A percentile compares a stretch with the other conserved stretches of the same genome.
phyloP scores from a whole-genome alignment of 1,139 yeast species.

The Taphrina populina region DNA sequence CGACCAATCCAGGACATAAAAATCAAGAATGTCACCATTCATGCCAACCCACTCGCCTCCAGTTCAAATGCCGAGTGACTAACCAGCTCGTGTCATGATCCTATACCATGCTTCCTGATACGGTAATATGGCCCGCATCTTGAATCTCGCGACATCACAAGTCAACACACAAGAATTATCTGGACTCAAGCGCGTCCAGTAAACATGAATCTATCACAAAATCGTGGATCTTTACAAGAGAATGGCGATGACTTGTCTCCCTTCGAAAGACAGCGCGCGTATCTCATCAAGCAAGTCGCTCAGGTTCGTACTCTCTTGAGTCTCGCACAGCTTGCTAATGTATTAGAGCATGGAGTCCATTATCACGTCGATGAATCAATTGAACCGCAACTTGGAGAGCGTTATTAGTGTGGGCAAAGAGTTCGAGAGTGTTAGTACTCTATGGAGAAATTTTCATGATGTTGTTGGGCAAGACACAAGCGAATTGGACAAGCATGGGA shows the following conservation, averaged over 20 bases:
- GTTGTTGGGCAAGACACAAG: constrained; percentile 25
- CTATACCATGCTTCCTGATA: too few relatives aligned
- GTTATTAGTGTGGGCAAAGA: constrained; percentile 41
- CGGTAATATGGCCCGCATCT: too few relatives aligned
- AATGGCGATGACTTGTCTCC: background rate
- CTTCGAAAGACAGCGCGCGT: constrained; percentile 19
- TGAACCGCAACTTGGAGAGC: constrained; percentile 41
- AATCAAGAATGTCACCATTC: constrained; percentile 49
- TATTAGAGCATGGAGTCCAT: constrained; percentile 40
- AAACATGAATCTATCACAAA: constrained; percentile 5
- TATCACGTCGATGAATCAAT: constrained; percentile 39
- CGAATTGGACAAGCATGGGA: constrained; percentile 5
- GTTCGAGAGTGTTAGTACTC: constrained; percentile 41
- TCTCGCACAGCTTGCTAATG: background rate
- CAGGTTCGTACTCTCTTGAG: constrained; percentile 3
- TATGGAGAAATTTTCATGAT: constrained; percentile 41
- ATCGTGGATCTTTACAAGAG: constrained; percentile 10
- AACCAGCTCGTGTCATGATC: too few relatives aligned
- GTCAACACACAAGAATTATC: too few relatives aligned
- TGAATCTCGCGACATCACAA: too few relatives aligned
- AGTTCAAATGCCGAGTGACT: too few relatives aligned
- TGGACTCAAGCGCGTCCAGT: too few relatives aligned
- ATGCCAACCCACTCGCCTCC: constrained; percentile 49
- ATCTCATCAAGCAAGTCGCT: constrained; percentile 12
- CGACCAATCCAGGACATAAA: constrained; percentile 48